A percentile compares a stretch with the other conserved stretches of the same genome.
Evolutionary conservation across 306 rosid species (phyloP).

Genomic region (Erythrophleum fordii): DNA sequence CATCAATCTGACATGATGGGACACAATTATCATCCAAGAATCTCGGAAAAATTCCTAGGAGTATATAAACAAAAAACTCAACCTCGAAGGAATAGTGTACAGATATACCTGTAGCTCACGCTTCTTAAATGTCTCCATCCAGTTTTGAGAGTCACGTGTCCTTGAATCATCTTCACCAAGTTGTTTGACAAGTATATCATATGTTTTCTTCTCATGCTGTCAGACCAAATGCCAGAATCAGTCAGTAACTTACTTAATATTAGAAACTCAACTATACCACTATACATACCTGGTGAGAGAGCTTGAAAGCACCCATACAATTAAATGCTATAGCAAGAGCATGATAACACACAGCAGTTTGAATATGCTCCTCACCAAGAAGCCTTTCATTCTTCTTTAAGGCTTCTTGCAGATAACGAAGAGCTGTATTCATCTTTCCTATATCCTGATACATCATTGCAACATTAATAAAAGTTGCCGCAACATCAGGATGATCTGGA

Average conservation of each 20-base stretch:
- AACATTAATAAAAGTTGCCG: conserved; percentile 91
- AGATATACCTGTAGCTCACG: conserved; percentile 87
- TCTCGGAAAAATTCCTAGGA: neutral
- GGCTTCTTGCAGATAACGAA: conserved; percentile 99
- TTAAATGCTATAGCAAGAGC: conserved; percentile 97
- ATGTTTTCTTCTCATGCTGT: conserved; percentile 97
- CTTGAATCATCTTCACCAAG: conserved; percentile 97
- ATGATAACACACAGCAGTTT: conserved; percentile 99
- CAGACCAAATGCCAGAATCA: conserved; percentile 35
- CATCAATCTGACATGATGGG: neutral
- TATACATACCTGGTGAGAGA: conserved; percentile 84
- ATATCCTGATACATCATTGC: conserved; percentile 99
- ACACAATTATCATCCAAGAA: neutral
- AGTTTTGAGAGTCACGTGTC: conserved; percentile 88
- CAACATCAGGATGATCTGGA: conserved; percentile 98
- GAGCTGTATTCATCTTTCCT: conserved; percentile 96
- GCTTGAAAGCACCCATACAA: conserved; percentile 98
- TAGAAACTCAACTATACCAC: neutral
- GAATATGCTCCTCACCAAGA: conserved; percentile 97
- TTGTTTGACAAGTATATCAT: conserved; percentile 95
- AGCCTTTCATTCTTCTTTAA: conserved; percentile 95
- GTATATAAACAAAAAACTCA: neutral
- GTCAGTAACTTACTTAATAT: conserved; percentile 12
- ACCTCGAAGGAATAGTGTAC: neutral
- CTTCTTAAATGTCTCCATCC: conserved; percentile 98